Evolutionary conservation across 2,329 filamentous ascomycete genomes (phyloP), one percentile per base, ranked within the genome.

Genomic region (Ophiostoma tasmaniense): DNA sequence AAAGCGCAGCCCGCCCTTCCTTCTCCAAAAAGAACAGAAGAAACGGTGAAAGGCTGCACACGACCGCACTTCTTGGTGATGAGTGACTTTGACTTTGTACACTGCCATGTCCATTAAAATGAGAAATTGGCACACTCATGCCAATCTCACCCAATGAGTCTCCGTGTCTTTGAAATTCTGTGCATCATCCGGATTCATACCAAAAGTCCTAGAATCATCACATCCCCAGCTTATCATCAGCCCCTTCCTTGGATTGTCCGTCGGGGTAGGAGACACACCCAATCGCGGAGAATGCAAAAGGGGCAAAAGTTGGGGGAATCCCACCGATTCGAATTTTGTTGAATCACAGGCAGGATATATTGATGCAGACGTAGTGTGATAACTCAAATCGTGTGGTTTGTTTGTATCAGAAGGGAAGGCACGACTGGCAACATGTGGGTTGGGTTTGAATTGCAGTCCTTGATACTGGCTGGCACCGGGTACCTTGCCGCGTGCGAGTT

Each of bases 311-410:
- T 68, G 67, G 69, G 67, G 69, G 45, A 66, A 30, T 69, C 69
- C 67, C 67, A 70, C 61, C 69, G 67, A 64, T 33, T 68, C 64
- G 25, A 42, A 64, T 70, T 70, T 69, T 69, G 69, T 70, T 70
- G 69, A 70, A 69, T 45, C 64, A n/a, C n/a, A 64, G 61, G 10
- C 2, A 17, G 17, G 42, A 20, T n/a, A 39, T 64, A 64, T 14
- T 64, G 30, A 17, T 64, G 59, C 20, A 35, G 17, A 22, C 10
- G 59, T n/a, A 62, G 6, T n/a, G 59, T 33, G 28, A 33, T 30
- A 33, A 35, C 59, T 17, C n/a, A 28, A 25, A 25, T 22, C 25
- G n/a, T 55, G 8, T 55, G 50, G n/a, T 55, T 55, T 11, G 22
- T 8, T 25, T 5, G 28, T 20, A 45, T n/a, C 42, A n/a, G 42